Base-by-base conservation (phyloP, 306 rosid species). In the Vachellia collinsii region DNA sequence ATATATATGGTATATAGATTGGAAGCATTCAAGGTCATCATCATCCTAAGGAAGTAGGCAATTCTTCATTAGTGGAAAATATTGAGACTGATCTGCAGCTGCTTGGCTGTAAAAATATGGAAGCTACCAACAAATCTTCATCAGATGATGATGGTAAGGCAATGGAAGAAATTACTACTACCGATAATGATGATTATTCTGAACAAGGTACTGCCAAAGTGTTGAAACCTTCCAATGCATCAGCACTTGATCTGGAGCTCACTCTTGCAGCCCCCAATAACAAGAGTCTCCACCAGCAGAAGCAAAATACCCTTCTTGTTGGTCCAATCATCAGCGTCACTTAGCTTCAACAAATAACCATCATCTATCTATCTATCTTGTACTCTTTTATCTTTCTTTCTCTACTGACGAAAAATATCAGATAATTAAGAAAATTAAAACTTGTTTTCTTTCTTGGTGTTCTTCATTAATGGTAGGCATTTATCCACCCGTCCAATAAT, bases 311-410 rank as follows among this genome's bases (percentile, higher is more conserved):
- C 83, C 79, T 81, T 74, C 63, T 74, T 54, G 92, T 74, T 50
- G 93, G 90, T 46, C 86, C 90, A 36, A 86, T 89, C 81, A 86
- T 89, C 81, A 86, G 85, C 46, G 89, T 90, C 34, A 88, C 90
- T 44, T 88, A 16, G 20, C 58, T 17, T 51, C 1, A n/a, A 54
- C 29, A 25, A 8, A 11, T 29, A 29, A 25, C n/a, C 38, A 6
- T 47, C 12, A 11, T n/a, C n/a, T n/a, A 62, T 62, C 41, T 5
- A 29, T 12, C 68, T 62, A 17, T 51, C 6, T 17, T 51, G 22
- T 13, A 58, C 36, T 34, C 64, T 9, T 12, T 62, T 34, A 25
- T 5, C 34, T 61, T 23, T 61, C 7, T 61, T 61, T 59, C 37
- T 59, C 37, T 25, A 61, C 16, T 61, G 38, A 61, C 67, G 19